These are phyloP conservation scores for Trebouxiophyceae sp. DNA, from an alignment of 163 green algal genomes.

Conservation along the genomic window DNA sequence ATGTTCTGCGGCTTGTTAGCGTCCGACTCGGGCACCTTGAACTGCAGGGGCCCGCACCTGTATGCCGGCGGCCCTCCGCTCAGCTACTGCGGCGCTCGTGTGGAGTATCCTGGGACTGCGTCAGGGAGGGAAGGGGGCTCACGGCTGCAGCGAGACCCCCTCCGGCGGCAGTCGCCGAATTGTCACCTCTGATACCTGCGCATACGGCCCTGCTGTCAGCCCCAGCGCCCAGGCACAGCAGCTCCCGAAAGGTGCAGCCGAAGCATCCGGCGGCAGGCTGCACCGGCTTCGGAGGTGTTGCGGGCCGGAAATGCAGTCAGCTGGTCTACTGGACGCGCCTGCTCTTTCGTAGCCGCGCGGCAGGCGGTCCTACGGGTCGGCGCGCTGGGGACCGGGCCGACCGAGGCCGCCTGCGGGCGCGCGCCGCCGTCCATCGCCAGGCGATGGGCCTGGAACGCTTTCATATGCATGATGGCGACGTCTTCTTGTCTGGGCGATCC, in stretches of 20 bases:
- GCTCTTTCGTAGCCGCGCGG: neutral
- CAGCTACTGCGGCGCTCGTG: too few species aligned
- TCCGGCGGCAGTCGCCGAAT: slow-evolving; percentile 68
- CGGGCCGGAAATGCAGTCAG: too few species aligned
- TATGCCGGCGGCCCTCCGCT: too few species aligned
- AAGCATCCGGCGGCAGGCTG: too few species aligned
- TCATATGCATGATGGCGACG: too few species aligned
- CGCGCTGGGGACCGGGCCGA: too few species aligned
- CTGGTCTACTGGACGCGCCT: too few species aligned
- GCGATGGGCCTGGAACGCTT: too few species aligned
- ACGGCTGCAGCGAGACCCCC: slow-evolving; percentile 50
- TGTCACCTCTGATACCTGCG: slow-evolving; percentile 39
- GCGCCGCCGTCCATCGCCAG: too few species aligned
- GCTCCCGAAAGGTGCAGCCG: neutral
- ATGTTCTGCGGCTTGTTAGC: slow-evolving; percentile 93
- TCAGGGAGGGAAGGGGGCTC: neutral
- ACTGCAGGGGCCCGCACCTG: slow-evolving; percentile 67
- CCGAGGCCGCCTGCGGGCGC: too few species aligned
- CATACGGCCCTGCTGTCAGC: neutral
- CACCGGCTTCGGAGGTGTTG: too few species aligned
- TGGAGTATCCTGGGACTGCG: neutral
- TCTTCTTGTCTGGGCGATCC: too few species aligned
- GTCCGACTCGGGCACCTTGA: slow-evolving; percentile 54
- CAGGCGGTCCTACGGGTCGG: neutral
- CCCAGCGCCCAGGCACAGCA: neutral